Evolutionary conservation across 768 basidiomycete genomes (phyloP), one percentile per base, ranked within the genome.

Genomic region (Mycena belliarum): DNA sequence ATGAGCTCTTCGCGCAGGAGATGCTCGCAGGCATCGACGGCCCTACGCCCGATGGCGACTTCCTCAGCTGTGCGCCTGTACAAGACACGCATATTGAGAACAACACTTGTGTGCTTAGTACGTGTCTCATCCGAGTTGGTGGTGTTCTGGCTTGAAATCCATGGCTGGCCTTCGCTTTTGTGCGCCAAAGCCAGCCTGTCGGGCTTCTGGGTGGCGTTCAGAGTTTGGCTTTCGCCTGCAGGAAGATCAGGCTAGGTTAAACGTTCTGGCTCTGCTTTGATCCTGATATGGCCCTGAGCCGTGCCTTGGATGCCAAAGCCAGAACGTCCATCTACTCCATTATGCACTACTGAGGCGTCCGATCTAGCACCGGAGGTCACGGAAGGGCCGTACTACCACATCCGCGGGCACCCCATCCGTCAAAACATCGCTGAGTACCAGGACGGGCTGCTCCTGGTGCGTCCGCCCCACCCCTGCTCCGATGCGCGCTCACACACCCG

Each of bases 361-460:
- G 41, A 41, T 58, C 15, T 59, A 68, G 72, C 81, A 6, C 82
- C 82, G 18, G 77, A 79, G 49, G 78, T 79, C 3, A 84, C 81
- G 1, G 80, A 82, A 60, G 82, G 82, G 0, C 82, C 82, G 1
- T 84, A 84, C 63, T 80, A 82, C 60, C 82, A 84, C 50, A 69
- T 64, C 1, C 73, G 71, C 25, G 80, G 78, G 0, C 82, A 82
- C 64, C 78, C 76, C 0, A 75, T 84, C 38, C 72, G 82, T 15
- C 81, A 81, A 59, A 82, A 82, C 55, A 80, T 84, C 56, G 82
- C 81, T 16, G 82, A 82, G 52, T 67, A 71, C n/a, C 77, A 83
- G 56, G 76, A 77, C 61, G 82, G 82, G 4, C 63, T 83, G 35
- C 70, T 82, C 11, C 61, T 80, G 63, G 80, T 81, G 51, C 29